phyloP scores from a whole-genome alignment of 73 alveolate species.

The Urostyla sp. region DNA sequence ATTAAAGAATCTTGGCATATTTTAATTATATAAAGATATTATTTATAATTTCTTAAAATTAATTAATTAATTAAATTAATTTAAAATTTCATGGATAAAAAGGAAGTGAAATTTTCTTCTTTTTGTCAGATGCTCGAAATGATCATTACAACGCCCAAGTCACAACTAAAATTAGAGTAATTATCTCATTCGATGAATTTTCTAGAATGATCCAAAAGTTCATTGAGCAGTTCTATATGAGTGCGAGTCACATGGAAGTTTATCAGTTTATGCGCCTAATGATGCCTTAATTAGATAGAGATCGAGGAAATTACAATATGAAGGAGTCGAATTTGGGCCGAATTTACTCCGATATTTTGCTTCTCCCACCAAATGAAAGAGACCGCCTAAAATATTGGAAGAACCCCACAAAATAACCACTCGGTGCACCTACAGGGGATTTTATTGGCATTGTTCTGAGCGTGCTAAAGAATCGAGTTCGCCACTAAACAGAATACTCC shows the following conservation, averaged over 20 bases:
- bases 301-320: conserved; percentile 91
- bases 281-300: conserved; percentile 80
- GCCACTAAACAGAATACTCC: conserved; percentile 70
- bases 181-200: background rate
- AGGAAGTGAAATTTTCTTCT: conserved; percentile 27
- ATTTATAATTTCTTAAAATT: background rate
- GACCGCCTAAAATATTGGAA: conserved; percentile 92
- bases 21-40: background rate
- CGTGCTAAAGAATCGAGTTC: conserved; percentile 80
- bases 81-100: too few species aligned
- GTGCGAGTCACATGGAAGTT: conserved; percentile 19
- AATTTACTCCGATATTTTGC: conserved; percentile 83
- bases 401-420: conserved; percentile 86
- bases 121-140: conserved; percentile 10
- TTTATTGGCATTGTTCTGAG: conserved; percentile 85
- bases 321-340: conserved; percentile 89
- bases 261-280: conserved; percentile 47
- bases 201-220: conserved; percentile 40
- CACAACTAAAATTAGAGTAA: conserved; percentile 22
- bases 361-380: conserved; percentile 85
- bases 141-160: conserved; percentile 7
- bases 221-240: conserved; percentile 28
- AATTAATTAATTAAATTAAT: too few species aligned
- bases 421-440: conserved; percentile 93
- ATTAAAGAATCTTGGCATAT: conserved; percentile 44